These are phyloP conservation scores for Nelumbo lutea DNA, from an alignment of 164 flowering plant genomes.

Conservation along the genomic window DNA sequence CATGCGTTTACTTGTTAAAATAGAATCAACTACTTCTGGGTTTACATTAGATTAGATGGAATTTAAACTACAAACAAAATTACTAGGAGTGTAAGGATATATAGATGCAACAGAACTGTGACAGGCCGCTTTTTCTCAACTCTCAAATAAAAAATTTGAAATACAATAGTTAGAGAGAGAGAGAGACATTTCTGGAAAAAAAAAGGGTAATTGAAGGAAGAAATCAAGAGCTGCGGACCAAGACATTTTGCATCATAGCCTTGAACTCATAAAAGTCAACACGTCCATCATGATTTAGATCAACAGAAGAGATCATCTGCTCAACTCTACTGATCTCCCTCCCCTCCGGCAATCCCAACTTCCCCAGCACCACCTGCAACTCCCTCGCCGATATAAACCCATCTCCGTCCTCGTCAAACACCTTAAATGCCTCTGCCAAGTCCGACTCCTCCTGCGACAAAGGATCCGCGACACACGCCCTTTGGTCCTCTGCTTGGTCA, in stretches of 20 bases:
- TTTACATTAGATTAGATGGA: no score
- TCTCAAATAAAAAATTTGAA: no score
- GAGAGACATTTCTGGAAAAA: background rate
- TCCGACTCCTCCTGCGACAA: constrained; percentile 46
- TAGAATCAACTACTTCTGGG: no score
- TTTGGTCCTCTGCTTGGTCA: constrained; percentile 2
- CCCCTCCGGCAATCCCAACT: constrained; percentile 60
- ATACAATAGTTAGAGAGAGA: background rate
- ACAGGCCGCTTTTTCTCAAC: no score
- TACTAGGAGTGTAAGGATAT: no score
- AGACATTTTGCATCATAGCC: constrained; percentile 67
- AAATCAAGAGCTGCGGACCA: constrained; percentile 23
- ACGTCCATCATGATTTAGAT: constrained; percentile 59
- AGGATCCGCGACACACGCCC: background rate
- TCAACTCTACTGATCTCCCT: constrained; percentile 48
- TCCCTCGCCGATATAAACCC: constrained; percentile 74
- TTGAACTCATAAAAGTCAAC: constrained; percentile 83
- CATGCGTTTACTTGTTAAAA: no score
- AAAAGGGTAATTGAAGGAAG: no score
- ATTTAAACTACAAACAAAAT: no score
- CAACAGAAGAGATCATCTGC: constrained; percentile 70
- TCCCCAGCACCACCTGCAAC: constrained; percentile 57
- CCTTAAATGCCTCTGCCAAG: constrained; percentile 77
- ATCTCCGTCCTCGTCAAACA: constrained; percentile 83
- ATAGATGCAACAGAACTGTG: no score